Evolutionary conservation across 441 rosid species (phyloP), one percentile per base, ranked within the genome.

Genomic region (Sinapis alba): DNA sequence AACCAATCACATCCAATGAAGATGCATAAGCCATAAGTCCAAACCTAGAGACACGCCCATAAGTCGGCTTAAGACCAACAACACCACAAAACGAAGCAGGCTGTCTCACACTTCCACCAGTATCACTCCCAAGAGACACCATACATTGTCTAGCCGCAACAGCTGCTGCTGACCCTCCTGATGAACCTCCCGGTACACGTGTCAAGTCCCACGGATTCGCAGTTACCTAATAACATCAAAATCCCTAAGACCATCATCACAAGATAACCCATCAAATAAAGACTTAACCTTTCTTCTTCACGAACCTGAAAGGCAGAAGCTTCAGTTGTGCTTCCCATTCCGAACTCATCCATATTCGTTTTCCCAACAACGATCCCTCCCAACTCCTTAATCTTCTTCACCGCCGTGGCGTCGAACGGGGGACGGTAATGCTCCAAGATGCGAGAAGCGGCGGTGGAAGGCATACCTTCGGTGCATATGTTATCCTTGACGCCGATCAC

Each of bases 21-120:
- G 97, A 94, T 1, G 99, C 97, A 88, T 92, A 92, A 0, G 97
- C 94, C 93, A 94, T 94, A 61, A 94, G 98, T 24, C 97, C 98
- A 77, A 83, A 94, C 84, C 97, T 87, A 6, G 97, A 94, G 56
- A 94, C 97, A 70, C 97, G 97, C 4, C 98, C 98, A 75, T 94
- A 94, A 7, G 94, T 92, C 3, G 97, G 99, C 83, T 94, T 92
- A 72, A 94, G 63, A 27, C 99, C 99, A 72, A 92, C 99, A 73
- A 94, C 94, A 28, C 99, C 99, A 74, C 97, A 92, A 50, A 94
- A 90, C 0, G 98, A 94, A 38, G 97, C 97, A 13, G 97, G 99
- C 81, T 94, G 99, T 63, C 99, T 88, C 62, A 94, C 97, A 76
- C 99, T 94, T 70, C 97, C 97, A 68, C 97, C 99, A 11, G 99